Percentiles rank a stretch among this genome's conserved stretches.
Conservation (phyloP, 2,329 filamentous ascomycete genomes). For the Alternaria sp. region DNA sequence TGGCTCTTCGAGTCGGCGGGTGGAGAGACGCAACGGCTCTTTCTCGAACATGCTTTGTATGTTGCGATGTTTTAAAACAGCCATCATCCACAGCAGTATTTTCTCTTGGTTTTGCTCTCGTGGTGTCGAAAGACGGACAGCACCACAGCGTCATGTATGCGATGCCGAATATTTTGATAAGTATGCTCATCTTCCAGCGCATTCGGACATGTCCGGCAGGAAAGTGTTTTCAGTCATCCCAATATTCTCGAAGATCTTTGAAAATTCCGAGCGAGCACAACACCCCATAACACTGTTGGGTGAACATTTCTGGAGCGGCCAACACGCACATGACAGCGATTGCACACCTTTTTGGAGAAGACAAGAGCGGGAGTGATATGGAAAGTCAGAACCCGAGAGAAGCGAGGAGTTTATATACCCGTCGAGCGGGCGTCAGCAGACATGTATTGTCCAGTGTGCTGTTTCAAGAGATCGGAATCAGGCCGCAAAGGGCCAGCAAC, state of each 20-base stretch:
- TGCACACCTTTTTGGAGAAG: background rate
- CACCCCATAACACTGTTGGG: too few relatives aligned
- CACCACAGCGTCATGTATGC: background rate
- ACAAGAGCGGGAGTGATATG: fast-evolving
- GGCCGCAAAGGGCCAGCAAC: too few relatives aligned
- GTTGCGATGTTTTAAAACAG: background rate
- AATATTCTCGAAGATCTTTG: too few relatives aligned
- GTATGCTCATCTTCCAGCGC: too few relatives aligned
- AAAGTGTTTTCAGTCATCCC: background rate
- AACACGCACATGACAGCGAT: too few relatives aligned
- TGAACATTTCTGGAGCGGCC: too few relatives aligned
- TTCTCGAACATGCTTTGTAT: too few relatives aligned
- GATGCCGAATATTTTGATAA: too few relatives aligned
- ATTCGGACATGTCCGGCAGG: too few relatives aligned
- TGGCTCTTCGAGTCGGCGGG: background rate
- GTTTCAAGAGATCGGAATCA: too few relatives aligned
- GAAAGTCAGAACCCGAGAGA: background rate
- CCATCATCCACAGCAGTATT: fast-evolving
- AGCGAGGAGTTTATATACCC: background rate
- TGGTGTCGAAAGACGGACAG: background rate
- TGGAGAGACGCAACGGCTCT: background rate
- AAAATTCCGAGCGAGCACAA: too few relatives aligned
- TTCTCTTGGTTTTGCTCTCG: fast-evolving
- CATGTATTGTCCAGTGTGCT: background rate
- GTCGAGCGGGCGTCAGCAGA: background rate